Conservation (phyloP, 768 basidiomycete genomes). For the Cubamyces sp. region DNA sequence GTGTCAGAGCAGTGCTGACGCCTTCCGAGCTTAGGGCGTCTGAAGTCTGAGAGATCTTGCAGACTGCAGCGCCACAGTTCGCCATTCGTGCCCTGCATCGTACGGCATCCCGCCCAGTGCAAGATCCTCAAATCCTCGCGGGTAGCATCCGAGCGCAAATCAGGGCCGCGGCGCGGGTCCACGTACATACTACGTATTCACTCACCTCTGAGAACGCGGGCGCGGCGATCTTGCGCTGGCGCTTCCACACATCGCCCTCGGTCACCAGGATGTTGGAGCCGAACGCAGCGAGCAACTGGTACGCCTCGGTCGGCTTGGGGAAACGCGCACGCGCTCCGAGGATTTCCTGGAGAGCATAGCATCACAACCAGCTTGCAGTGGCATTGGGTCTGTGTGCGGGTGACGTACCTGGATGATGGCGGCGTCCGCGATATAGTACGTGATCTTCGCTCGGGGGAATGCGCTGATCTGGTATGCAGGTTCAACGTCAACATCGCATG, state of each 20-base stretch:
- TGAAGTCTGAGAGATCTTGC: too few relatives aligned
- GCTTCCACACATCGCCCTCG: conserved; percentile 69
- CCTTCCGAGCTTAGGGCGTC: too few relatives aligned
- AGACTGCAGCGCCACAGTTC: too few relatives aligned
- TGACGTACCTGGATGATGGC: conserved; percentile 20
- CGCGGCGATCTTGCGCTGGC: conserved; percentile 61
- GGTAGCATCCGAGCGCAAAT: too few relatives aligned
- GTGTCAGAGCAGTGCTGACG: too few relatives aligned
- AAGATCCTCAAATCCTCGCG: too few relatives aligned
- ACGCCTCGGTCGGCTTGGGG: conserved; percentile 56
- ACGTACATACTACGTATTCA: neutral
- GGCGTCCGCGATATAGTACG: conserved; percentile 25
- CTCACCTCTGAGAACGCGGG: conserved; percentile 66
- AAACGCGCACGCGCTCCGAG: conserved; percentile 53
- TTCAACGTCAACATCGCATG: neutral
- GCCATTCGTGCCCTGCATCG: too few relatives aligned
- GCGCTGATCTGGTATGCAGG: conserved; percentile 14
- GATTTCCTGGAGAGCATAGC: conserved; percentile 50
- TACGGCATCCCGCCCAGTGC: too few relatives aligned
- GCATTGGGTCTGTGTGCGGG: neutral
- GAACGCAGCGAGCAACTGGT: conserved; percentile 52
- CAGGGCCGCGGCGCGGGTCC: too few relatives aligned
- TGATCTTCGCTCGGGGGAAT: conserved; percentile 7
- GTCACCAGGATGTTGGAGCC: conserved; percentile 66
- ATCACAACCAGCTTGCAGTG: too few relatives aligned